Conservation (phyloP, 2,329 filamentous ascomycete species). For the Fusarium sp. region DNA sequence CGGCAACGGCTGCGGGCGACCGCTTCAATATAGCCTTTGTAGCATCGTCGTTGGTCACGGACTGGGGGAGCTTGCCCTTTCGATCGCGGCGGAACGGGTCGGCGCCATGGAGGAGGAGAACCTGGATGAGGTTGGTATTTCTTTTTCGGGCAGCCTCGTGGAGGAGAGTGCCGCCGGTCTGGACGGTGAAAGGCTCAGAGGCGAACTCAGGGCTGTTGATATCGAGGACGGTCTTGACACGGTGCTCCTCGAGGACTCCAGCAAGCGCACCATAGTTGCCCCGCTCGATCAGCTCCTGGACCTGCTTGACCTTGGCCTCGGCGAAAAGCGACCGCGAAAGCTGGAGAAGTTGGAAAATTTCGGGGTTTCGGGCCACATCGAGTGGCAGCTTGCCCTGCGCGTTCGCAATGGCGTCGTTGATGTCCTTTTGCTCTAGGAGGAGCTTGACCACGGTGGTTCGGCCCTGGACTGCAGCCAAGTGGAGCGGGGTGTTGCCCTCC, state of each 20-base stretch:
- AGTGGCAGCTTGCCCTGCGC: constrained; percentile 86
- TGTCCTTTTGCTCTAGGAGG: constrained; percentile 81
- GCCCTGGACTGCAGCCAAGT: constrained; percentile 87
- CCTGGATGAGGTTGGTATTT: constrained; percentile 88
- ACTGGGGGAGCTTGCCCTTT: constrained; percentile 94
- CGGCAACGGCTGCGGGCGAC: constrained; percentile 92
- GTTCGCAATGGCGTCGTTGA: constrained; percentile 92
- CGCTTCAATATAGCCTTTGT: constrained; percentile 91
- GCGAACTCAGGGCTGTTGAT: constrained; percentile 93
- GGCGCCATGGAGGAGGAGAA: constrained; percentile 91
- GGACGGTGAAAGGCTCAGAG: constrained; percentile 80
- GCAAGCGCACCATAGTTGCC: constrained; percentile 84
- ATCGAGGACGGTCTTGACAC: constrained; percentile 88
- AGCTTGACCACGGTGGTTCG: constrained; percentile 84
- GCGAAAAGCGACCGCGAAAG: constrained; percentile 90
- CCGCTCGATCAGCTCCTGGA: constrained; percentile 80
- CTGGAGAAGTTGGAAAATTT: constrained; percentile 96
- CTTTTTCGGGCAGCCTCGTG: constrained; percentile 93
- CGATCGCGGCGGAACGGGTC: constrained; percentile 96
- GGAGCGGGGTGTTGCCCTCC: constrained; percentile 93
- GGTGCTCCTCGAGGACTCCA: constrained; percentile 83
- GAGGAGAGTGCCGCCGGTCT: constrained; percentile 89
- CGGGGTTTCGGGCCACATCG: constrained; percentile 89
- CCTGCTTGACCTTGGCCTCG: constrained; percentile 84
- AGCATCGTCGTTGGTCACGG: constrained; percentile 94